Evolutionary conservation across 1,139 yeast species (phyloP), one percentile per base, ranked within the genome.

Genomic region (Geotrichum klebahnii): DNA sequence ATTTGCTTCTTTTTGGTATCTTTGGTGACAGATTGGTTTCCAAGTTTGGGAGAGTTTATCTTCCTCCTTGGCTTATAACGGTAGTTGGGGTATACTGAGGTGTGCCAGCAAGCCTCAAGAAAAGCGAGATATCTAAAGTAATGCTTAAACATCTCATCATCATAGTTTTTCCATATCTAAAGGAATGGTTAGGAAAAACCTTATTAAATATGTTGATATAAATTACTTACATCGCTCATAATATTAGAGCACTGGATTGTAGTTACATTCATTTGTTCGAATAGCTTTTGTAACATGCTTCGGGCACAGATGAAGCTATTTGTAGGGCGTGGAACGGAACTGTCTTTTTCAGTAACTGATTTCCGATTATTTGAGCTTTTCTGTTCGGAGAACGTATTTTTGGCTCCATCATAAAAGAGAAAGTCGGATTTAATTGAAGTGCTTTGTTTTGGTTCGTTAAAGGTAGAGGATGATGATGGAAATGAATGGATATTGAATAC

Each of bases 241-340:
- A 46, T 22, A 33, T 40, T 39, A 9, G 50, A 46, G 22, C 45
- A 46, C 33, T 46, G 44, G 9, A 46, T 46, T 5, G 50, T 46
- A 31, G 35, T 39, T 19, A 46, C 33, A 20, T 40, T 46, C 35
- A 33, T 23, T 22, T 31, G 35, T 26, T 39, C 45, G 19, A 46
- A 40, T n/a, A 29, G 16, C 20, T 39, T 46, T 22, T 37, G 29
- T 3, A 46, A 45, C 50, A 46, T 46, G 23, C 45, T 39, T 40
- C 45, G 35, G 3, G 50, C 50, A 20, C 45, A 46, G 19, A 46
- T 46, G 16, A 46, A 46, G 28, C 50, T 46, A 24, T 46, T 46
- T 5, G 50, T 39, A 12, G 50, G 50, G n/a, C 50, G 42, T 1
- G 45, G 50, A 17, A 40, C 44, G 31, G 17, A 26, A 6, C 29